Evolutionary conservation across 108 stramenopile species (phyloP), one percentile per base, ranked within the genome.

Genomic region (Fragilariopsis cylindrus): DNA sequence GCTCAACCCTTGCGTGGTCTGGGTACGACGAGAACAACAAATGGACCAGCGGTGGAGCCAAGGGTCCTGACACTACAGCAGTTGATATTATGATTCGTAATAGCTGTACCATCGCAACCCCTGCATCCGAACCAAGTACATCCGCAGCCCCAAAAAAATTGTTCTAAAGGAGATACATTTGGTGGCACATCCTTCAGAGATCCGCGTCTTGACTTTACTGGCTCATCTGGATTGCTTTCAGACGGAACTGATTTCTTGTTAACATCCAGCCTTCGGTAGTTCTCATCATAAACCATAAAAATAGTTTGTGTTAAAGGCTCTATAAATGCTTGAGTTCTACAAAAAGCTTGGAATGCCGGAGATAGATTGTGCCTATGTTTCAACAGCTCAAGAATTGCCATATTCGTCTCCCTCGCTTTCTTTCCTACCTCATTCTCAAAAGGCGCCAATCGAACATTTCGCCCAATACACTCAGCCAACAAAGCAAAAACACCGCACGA

Each of bases 221-320:
- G 39, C 41, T 9, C 46, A 48, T 45, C 45, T 44, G 6, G 46
- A 41, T 48, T 45, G 18, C 53, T 56, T 39, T 48, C 56, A 9
- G 79, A 60, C 15, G 54, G 53, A 42, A 41, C 13, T 11, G 16
- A 69, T 54, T 72, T 40, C 30, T 60, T 77, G n/a, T 60, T 60
- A 30, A 50, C 63, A 57, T 76, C 39, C 67, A 85, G 55, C 67
- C 75, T 60, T 48, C 85, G 85, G 45, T 78, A 71, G 72, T 76
- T 85, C 57, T 92, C 91, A 55, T 89, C 87, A 69, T 91, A 86
- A 16, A 92, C 79, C 45, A 92, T 71, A 68, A 88, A 93, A 2
- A 96, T 76, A 1, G 92, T 87, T 79, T 94, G 95, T 18, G 89
- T 83, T 21, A 96, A 75, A 4, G 95, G 95, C 72, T 91, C 90